Base-by-base conservation (phyloP, 2,329 filamentous ascomycete species). In the Sporothrix luriei region DNA sequence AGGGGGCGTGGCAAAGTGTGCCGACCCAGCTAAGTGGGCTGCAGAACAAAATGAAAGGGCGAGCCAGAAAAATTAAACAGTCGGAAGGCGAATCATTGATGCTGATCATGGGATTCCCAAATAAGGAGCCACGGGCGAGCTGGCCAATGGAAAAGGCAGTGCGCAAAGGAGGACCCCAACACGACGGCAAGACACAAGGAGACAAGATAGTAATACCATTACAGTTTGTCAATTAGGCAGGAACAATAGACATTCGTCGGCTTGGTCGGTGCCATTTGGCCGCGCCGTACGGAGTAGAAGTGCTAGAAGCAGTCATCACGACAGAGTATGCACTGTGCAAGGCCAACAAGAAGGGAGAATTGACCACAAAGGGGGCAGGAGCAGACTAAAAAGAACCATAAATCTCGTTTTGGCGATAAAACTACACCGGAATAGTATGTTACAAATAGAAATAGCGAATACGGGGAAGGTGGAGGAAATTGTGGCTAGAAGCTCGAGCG, bases 11-110 rank as follows among this genome's bases (percentile, higher is more conserved):
- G 62, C 48, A 26, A 26, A 65, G 62, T 49, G 26, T 14, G 38
- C n/a, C 24, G 43, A 49, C 26, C 62, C 29, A 52, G 62, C 38
- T 19, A 40, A 66, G 46, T 54, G 64, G 64, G 49, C 33, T 54
- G 49, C 64, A 43, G 64, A 54, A 54, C 33, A 49, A 66, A 55
- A 66, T 54, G 49, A 55, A 57, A 55, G 64, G 62, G 46, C 14
- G 29, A 51, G 46, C 24, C 19, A 51, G 26, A 51, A n/a, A 19
- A 49, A 65, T 49, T 33, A 65, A 26, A 65, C 61, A 49, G 21
- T 19, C n/a, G n/a, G n/a, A n/a, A 29, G 29, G 29, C 29, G 40
- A 16, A 4, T 46, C 40, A 46, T 33, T 33, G 49, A 67, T 40
- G 65, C 24, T 67, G 65, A 67, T 67, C 65, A 29, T 67, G 61